phyloP scores from a whole-genome alignment of 495 filamentous ascomycete genomes.

The Tricharina praecox region DNA sequence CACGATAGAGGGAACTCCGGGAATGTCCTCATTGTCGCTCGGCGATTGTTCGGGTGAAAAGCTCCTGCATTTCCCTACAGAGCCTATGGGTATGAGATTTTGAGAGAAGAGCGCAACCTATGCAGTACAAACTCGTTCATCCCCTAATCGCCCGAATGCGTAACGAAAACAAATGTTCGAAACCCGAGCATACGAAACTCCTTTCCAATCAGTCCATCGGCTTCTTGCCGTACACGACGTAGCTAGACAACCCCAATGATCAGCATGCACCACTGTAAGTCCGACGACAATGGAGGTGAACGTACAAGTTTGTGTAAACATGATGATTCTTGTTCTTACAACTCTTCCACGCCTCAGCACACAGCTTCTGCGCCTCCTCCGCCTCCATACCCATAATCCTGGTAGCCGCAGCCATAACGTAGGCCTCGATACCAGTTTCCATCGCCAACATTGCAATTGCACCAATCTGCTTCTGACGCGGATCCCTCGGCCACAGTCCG shows the following conservation, averaged over 20 bases:
- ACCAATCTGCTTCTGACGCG: slow-evolving; percentile 34
- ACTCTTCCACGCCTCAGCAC: neutral
- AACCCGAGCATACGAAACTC: too few relatives aligned
- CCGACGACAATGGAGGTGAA: neutral
- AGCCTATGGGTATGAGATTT: too few relatives aligned
- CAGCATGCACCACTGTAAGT: neutral
- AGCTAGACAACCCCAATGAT: neutral
- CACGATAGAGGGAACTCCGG: too few relatives aligned
- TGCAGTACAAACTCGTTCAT: too few relatives aligned
- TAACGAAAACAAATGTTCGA: too few relatives aligned
- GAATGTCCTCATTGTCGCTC: too few relatives aligned
- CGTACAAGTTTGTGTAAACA: neutral
- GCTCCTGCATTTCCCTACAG: too few relatives aligned
- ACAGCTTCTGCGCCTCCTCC: neutral
- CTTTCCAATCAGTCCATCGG: too few relatives aligned
- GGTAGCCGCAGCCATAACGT: neutral
- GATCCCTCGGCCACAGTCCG: slow-evolving; percentile 36
- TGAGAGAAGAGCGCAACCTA: too few relatives aligned
- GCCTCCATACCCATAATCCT: neutral
- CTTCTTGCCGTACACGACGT: slow-evolving; percentile 1
- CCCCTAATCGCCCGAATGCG: too few relatives aligned
- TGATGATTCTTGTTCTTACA: neutral
- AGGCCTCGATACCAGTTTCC: slow-evolving; percentile 1
- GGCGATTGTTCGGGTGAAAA: too few relatives aligned
- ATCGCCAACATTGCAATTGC: neutral